Evolutionary conservation across 148 eudicot species (phyloP).

Genomic region (Fagopyrum esculentum): DNA sequence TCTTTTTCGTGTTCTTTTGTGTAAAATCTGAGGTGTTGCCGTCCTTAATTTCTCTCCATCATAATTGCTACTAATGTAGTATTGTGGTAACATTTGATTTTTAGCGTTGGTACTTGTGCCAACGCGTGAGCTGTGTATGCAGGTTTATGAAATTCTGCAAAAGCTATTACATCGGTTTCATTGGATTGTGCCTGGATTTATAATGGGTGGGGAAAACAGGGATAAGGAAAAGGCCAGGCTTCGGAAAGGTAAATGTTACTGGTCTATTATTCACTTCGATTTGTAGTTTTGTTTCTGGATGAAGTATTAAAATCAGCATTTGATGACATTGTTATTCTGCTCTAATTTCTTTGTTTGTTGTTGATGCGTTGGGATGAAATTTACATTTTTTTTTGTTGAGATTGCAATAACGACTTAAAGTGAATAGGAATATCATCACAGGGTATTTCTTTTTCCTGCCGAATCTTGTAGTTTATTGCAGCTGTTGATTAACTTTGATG

Average conservation of each 20-base stretch:
- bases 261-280: not conserved
- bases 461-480: not conserved
- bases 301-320: not conserved
- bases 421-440: not conserved
- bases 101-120: constrained; percentile 99
- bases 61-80: not conserved
- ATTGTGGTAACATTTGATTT: constrained; percentile 18
- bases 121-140: constrained; percentile 93
- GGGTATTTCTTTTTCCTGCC: not conserved
- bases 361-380: not conserved
- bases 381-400: not conserved
- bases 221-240: constrained; percentile 94
- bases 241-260: constrained; percentile 61
- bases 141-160: constrained; percentile 84
- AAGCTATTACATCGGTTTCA: constrained; percentile 79
- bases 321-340: not conserved
- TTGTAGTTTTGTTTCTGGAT: not conserved
- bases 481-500: not conserved
- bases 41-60: not conserved
- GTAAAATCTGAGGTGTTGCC: too few species aligned
- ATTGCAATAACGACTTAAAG: not conserved
- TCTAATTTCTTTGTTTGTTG: not conserved
- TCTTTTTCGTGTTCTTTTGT: too few species aligned
- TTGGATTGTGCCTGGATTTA: constrained; percentile 97
- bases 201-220: constrained; percentile 99